phyloP scores from a whole-genome alignment of 352 stramenopile genomes.

The Globisporangium alternatum region DNA sequence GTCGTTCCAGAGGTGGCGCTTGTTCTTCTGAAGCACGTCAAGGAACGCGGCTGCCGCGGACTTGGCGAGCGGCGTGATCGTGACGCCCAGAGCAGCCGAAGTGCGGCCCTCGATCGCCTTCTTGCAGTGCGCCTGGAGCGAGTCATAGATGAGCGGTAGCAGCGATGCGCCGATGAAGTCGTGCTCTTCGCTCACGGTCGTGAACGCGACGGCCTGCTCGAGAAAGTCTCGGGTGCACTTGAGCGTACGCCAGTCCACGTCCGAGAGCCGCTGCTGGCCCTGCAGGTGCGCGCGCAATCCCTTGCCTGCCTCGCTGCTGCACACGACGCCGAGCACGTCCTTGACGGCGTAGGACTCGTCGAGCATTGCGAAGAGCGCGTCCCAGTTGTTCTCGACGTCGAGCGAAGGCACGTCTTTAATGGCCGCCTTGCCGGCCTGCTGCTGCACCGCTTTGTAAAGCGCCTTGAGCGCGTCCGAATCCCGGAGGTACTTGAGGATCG shows the following conservation, averaged over 20 bases:
- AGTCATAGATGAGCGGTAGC: slow-evolving; percentile 18
- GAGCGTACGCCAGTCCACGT: slow-evolving; percentile 11
- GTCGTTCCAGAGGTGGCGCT: slow-evolving; percentile 7
- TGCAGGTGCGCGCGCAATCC: neutral
- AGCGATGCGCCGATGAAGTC: slow-evolving; percentile 12
- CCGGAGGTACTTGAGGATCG: slow-evolving; percentile 2
- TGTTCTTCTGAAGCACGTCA: neutral
- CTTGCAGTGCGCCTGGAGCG: slow-evolving; percentile 15
- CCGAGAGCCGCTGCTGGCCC: neutral
- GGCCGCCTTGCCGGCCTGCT: neutral
- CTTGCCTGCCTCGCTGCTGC: slow-evolving; percentile 1
- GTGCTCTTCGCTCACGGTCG: neutral
- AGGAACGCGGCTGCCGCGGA: slow-evolving; percentile 2
- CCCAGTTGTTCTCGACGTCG: slow-evolving; percentile 9
- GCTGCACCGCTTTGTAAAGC: neutral
- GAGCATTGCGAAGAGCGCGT: slow-evolving; percentile 11
- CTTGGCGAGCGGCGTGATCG: neutral
- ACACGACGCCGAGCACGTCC: slow-evolving; percentile 8
- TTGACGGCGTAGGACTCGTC: slow-evolving; percentile 7
- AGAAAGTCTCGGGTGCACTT: slow-evolving; percentile 15
- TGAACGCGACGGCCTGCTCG: neutral
- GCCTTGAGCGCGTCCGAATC: slow-evolving; percentile 1
- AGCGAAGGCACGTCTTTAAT: neutral
- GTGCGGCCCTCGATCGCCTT: slow-evolving; percentile 4
- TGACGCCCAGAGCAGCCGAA: neutral